Percentiles rank a stretch among this genome's conserved stretches.
phyloP scores from a whole-genome alignment of 768 basidiomycete genomes.

The Psilocybe azurescens region DNA sequence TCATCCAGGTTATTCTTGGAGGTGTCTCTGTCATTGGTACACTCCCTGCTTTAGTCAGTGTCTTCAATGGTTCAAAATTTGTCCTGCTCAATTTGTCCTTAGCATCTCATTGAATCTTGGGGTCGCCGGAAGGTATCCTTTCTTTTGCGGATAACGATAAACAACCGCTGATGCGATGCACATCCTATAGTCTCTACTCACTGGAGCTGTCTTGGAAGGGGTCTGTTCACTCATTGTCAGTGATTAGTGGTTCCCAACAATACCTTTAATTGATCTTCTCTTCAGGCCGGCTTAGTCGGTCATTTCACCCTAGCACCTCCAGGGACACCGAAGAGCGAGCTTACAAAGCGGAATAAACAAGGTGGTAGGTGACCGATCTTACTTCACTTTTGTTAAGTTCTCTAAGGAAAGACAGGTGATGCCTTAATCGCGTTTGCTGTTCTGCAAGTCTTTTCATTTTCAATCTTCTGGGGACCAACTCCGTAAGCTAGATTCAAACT shows the following conservation, averaged over 20 bases:
- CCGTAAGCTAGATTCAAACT: conserved; percentile 40
- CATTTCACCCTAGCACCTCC: conserved; percentile 67
- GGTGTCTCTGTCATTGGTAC: conserved; percentile 76
- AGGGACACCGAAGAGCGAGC: conserved; percentile 47
- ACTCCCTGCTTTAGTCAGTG: conserved; percentile 63
- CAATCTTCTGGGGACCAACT: conserved; percentile 79
- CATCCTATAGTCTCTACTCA: conserved; percentile 58
- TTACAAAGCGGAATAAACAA: conserved; percentile 60
- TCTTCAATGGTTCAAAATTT: neutral
- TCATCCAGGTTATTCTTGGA: conserved; percentile 80
- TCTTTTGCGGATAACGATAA: neutral
- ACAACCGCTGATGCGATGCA: neutral
- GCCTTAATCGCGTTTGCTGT: conserved; percentile 77
- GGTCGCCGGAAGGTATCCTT: conserved; percentile 66
- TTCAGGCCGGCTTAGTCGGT: conserved; percentile 70
- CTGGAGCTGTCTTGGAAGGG: conserved; percentile 65
- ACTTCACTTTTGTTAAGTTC: neutral
- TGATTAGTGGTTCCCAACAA: neutral
- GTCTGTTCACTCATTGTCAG: conserved; percentile 65
- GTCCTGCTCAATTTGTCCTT: neutral
- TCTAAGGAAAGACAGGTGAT: conserved; percentile 44
- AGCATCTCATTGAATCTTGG: conserved; percentile 72
- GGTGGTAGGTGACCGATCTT: conserved; percentile 41
- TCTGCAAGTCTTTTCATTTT: conserved; percentile 75
- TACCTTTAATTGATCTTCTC: neutral